Conservation (phyloP, 2,329 filamentous ascomycete genomes). For the Zarea fungicola region DNA sequence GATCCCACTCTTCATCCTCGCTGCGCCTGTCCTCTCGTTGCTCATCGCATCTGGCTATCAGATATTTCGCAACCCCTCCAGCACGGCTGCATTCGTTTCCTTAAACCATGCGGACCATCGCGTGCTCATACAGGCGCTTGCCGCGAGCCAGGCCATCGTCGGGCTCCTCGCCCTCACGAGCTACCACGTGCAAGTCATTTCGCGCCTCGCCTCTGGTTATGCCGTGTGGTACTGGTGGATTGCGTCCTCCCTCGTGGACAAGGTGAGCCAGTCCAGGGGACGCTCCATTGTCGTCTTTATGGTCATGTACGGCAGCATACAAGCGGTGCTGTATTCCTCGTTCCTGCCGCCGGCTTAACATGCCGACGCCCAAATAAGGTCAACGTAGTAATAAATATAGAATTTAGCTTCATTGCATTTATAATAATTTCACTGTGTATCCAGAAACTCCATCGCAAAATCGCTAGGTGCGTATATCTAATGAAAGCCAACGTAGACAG, state of each 20-base stretch:
- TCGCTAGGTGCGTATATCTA: not conserved
- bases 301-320: slow-evolving; percentile 76
- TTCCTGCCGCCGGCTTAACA: slow-evolving; percentile 81
- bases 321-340: slow-evolving; percentile 77
- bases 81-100: not conserved
- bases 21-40: slow-evolving; percentile 68
- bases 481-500: slow-evolving; percentile 1
- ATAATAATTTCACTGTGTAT: slow-evolving; percentile 3
- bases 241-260: slow-evolving; percentile 42
- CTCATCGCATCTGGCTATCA: slow-evolving; percentile 52
- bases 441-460: slow-evolving; percentile 3
- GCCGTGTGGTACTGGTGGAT: slow-evolving; percentile 86
- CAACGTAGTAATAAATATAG: not conserved
- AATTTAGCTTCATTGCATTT: slow-evolving; percentile 8
- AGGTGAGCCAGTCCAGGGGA: slow-evolving; percentile 27
- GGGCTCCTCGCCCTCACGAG: slow-evolving; percentile 66
- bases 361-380: not conserved
- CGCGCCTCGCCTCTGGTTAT: slow-evolving; percentile 80
- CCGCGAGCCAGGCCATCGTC: slow-evolving; percentile 67
- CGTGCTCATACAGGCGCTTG: slow-evolving; percentile 51
- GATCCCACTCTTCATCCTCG: slow-evolving; percentile 80
- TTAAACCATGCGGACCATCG: slow-evolving; percentile 16
- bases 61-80: slow-evolving; percentile 23
- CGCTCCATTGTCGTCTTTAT: slow-evolving; percentile 57
- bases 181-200: slow-evolving; percentile 94